A percentile compares a stretch with the other conserved stretches of the same genome.
These are phyloP conservation scores for Globisporangium paroecandrum DNA, from an alignment of 352 stramenopile genomes.

Conservation along the genomic window DNA sequence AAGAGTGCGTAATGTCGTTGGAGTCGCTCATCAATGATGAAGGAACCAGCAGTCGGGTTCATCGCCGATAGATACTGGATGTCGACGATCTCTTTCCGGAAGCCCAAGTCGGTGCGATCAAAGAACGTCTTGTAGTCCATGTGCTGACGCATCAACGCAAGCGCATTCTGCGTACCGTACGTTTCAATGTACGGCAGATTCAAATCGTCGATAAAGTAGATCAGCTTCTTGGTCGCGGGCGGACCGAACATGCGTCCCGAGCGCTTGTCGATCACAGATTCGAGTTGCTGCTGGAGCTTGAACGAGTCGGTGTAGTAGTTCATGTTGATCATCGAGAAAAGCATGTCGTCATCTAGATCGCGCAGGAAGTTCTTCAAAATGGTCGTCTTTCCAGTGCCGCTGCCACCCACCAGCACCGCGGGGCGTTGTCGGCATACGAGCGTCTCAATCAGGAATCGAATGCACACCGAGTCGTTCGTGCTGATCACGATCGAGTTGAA, in stretches of 20 bases:
- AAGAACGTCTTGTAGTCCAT: slow-evolving; percentile 97
- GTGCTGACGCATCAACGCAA: slow-evolving; percentile 94
- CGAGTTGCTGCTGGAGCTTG: slow-evolving; percentile 93
- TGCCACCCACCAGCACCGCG: slow-evolving; percentile 94
- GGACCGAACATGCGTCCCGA: slow-evolving; percentile 94
- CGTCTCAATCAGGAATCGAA: slow-evolving; percentile 94
- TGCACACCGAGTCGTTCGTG: slow-evolving; percentile 94
- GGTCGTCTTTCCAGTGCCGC: slow-evolving; percentile 96
- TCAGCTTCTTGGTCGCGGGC: slow-evolving; percentile 93
- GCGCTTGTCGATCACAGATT: slow-evolving; percentile 96
- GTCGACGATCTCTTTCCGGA: slow-evolving; percentile 96
- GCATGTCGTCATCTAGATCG: slow-evolving; percentile 90
- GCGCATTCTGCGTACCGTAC: slow-evolving; percentile 96
- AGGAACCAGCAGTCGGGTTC: slow-evolving; percentile 96
- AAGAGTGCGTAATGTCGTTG: slow-evolving; percentile 96
- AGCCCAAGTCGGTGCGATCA: slow-evolving; percentile 92
- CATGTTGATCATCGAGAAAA: slow-evolving; percentile 97
- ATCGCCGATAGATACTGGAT: slow-evolving; percentile 96
- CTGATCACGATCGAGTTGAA: slow-evolving; percentile 97
- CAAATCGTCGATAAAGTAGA: slow-evolving; percentile 97
- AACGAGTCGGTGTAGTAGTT: slow-evolving; percentile 96
- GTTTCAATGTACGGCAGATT: slow-evolving; percentile 97
- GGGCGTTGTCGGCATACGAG: slow-evolving; percentile 92
- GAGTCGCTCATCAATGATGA: slow-evolving; percentile 96
- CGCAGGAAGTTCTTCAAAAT: slow-evolving; percentile 96